Evolutionary conservation across 2,329 filamentous ascomycete species (phyloP).

Genomic region (Pestalotiopsis sp.): DNA sequence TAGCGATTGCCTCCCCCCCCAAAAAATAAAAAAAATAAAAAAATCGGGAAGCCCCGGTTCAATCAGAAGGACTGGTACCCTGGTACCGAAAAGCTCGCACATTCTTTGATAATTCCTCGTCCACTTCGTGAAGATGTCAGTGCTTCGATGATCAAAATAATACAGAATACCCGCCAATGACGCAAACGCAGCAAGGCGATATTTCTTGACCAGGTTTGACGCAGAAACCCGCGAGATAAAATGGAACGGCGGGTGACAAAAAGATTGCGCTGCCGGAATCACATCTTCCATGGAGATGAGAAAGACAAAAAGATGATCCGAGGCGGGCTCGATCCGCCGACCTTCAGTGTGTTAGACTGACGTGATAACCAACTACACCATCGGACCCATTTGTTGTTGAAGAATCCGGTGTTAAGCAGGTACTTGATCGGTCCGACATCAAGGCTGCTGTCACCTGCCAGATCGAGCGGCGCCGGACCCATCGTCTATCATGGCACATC

Average conservation of each 20-base stretch:
- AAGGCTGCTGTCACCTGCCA: too few species aligned
- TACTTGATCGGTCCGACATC: too few species aligned
- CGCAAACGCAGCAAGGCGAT: neutral
- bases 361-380: constrained; percentile 13
- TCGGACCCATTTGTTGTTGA: neutral
- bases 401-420: too few species aligned
- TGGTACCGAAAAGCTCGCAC: neutral
- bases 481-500: too few species aligned
- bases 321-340: constrained; percentile 12
- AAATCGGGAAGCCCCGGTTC: too few species aligned
- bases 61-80: neutral
- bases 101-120: neutral
- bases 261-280: neutral
- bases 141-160: neutral
- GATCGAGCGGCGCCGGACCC: too few species aligned
- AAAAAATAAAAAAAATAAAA: too few species aligned
- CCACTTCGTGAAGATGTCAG: neutral
- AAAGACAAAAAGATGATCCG: constrained; percentile 6
- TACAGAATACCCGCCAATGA: neutral
- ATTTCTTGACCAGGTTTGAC: neutral
- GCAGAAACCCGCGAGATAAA: neutral
- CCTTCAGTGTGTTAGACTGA: constrained; percentile 12
- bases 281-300: neutral
- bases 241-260: neutral
- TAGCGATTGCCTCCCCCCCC: too few species aligned